A percentile compares a stretch with the other conserved stretches of the same genome.
These are phyloP conservation scores for Oldenlandia corymbosa DNA, from an alignment of 257 asterid species.

Conservation along the genomic window DNA sequence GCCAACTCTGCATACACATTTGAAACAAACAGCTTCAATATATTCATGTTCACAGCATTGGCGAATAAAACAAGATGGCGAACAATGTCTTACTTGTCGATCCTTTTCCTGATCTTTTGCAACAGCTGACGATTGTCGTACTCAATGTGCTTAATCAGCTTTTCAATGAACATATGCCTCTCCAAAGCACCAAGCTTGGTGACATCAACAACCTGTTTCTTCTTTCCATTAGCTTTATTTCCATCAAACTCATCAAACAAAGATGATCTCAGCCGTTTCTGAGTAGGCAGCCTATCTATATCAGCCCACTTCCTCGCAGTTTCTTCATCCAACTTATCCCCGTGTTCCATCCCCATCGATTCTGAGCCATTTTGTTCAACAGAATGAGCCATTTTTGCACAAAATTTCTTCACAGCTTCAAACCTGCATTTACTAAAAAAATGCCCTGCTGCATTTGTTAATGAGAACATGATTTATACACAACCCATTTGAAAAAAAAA, in stretches of 20 bases:
- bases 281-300: constrained; percentile 35
- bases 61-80: not conserved
- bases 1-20: not conserved
- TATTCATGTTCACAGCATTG: too few species aligned
- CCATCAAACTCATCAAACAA: constrained; percentile 20
- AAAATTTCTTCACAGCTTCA: constrained; percentile 33
- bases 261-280: constrained; percentile 25
- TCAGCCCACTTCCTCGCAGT: constrained; percentile 36
- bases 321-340: constrained; percentile 19
- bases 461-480: too few species aligned
- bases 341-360: too few species aligned
- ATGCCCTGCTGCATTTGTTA: constrained; percentile 1
- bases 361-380: constrained; percentile 7
- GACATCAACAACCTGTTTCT: constrained; percentile 28
- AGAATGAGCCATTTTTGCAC: constrained; percentile 13
- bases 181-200: constrained; percentile 30
- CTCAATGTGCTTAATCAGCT: constrained; percentile 29
- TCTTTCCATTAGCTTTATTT: not conserved
- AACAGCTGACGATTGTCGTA: constrained; percentile 31
- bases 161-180: constrained; percentile 27
- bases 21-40: too few species aligned
- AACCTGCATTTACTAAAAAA: constrained; percentile 13
- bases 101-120: constrained; percentile 28
- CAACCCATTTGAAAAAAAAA: too few species aligned
- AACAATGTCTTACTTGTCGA: constrained; percentile 25